phyloP scores from a whole-genome alignment of 2,329 filamentous ascomycete species.

The Tolypocladium inflatum region DNA sequence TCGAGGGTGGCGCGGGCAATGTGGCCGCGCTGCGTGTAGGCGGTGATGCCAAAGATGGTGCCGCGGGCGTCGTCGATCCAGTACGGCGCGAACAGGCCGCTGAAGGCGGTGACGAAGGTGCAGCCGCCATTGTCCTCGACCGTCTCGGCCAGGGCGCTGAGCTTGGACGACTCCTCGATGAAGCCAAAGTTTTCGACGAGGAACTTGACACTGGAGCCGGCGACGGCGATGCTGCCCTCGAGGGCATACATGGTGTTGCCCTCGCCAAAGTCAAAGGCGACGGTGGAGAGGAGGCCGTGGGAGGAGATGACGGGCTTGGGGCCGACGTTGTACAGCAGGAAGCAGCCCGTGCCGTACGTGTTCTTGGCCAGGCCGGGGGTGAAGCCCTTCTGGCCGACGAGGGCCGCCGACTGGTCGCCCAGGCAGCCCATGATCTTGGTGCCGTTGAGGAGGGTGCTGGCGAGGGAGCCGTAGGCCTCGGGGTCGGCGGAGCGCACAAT shows the following conservation, averaged over 20 bases:
- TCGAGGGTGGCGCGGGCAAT: conserved; percentile 73
- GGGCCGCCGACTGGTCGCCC: conserved; percentile 71
- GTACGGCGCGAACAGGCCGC: conserved; percentile 72
- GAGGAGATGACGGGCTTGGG: conserved; percentile 69
- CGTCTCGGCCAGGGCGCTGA: conserved; percentile 36
- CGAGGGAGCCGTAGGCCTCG: conserved; percentile 57
- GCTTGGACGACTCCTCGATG: conserved; percentile 36
- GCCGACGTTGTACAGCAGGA: conserved; percentile 76
- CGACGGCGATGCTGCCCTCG: conserved; percentile 69
- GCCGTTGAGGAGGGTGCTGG: conserved; percentile 53
- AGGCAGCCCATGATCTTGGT: conserved; percentile 66
- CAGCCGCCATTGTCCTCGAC: conserved; percentile 63
- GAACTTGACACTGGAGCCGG: conserved; percentile 67
- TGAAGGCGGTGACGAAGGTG: conserved; percentile 72
- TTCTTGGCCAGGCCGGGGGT: conserved; percentile 71
- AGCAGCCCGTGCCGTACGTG: conserved; percentile 79
- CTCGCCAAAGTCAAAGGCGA: conserved; percentile 67
- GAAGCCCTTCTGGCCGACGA: conserved; percentile 75
- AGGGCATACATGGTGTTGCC: conserved; percentile 62
- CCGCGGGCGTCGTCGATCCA: conserved; percentile 79
- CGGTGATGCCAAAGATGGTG: conserved; percentile 70
- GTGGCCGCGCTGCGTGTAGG: conserved; percentile 67
- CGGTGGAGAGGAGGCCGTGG: conserved; percentile 67
- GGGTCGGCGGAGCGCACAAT: conserved; percentile 67
- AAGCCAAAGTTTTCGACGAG: conserved; percentile 48